Conservation (phyloP, 108 stramenopile genomes). For the Nitzschia putrida region DNA sequence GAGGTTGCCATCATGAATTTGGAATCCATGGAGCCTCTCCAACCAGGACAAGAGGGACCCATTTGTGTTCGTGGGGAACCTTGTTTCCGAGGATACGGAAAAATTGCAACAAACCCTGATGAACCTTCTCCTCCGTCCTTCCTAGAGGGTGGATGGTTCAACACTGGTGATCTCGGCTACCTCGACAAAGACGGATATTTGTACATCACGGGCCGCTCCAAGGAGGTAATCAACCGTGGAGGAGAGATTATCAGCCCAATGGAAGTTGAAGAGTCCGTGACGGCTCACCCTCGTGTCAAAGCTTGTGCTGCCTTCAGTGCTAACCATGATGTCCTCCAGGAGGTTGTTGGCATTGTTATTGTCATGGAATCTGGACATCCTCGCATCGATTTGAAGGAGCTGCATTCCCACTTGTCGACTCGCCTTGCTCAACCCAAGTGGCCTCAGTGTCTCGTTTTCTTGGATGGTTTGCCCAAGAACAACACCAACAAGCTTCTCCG, state of each 20-base stretch:
- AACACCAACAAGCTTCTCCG: not conserved
- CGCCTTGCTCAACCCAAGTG: constrained; percentile 46
- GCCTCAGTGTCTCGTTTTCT: constrained; percentile 56
- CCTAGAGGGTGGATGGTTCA: constrained; percentile 70
- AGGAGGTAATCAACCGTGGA: constrained; percentile 87
- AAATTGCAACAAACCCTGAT: constrained; percentile 2
- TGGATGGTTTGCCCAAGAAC: constrained; percentile 35
- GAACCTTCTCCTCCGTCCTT: constrained; percentile 22
- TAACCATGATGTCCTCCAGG: constrained; percentile 53
- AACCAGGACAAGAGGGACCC: constrained; percentile 35
- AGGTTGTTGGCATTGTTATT: constrained; percentile 60
- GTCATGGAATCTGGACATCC: constrained; percentile 35
- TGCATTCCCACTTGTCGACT: constrained; percentile 44
- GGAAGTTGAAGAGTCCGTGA: constrained; percentile 73
- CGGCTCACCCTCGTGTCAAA: constrained; percentile 44
- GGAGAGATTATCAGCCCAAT: constrained; percentile 77
- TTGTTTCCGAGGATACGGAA: constrained; percentile 47
- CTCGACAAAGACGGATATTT: constrained; percentile 74
- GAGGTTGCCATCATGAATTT: constrained; percentile 48
- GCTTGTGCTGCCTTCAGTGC: constrained; percentile 53
- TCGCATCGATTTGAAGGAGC: constrained; percentile 32
- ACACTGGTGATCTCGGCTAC: constrained; percentile 79
- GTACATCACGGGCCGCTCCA: constrained; percentile 72
- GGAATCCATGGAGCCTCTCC: constrained; percentile 4
- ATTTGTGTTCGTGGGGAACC: constrained; percentile 49